Conservation (phyloP, 202 grass and related monocot species). For the Schoenoplectus triqueter region DNA sequence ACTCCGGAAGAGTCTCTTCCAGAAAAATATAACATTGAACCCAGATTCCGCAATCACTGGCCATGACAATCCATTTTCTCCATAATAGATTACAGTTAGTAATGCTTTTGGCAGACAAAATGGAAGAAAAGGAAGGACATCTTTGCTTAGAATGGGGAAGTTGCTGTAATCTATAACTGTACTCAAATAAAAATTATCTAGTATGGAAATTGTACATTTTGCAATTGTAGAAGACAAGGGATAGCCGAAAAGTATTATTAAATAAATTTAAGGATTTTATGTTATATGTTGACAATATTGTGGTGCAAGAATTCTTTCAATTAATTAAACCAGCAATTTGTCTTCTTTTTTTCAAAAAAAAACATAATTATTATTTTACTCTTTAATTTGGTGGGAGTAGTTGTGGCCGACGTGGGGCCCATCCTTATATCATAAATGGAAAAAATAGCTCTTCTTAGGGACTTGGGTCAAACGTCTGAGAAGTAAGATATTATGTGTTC, state of each 20-base stretch:
- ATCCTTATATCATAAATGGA: conserved; percentile 16
- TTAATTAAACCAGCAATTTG: not conserved
- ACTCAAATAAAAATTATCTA: no score
- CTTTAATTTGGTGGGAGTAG: conserved; percentile 28
- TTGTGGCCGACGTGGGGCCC: not conserved
- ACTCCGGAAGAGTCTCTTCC: not conserved
- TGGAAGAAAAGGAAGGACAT: not conserved
- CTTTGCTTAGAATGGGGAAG: not conserved
- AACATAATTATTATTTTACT: not conserved
- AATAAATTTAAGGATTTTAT: no score
- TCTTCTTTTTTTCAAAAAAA: not conserved
- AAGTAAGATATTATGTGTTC: conserved; percentile 8
- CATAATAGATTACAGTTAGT: not conserved
- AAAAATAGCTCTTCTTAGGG: not conserved
- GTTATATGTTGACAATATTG: not conserved
- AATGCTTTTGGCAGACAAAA: not conserved
- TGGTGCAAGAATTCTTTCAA: not conserved
- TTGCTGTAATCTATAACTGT: no score
- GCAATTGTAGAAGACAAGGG: no score
- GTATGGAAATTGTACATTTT: no score
- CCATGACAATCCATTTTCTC: not conserved
- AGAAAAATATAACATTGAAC: not conserved
- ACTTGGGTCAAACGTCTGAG: conserved; percentile 29
- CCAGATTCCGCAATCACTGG: not conserved
- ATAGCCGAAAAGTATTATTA: no score